Conservation (phyloP, 2,329 filamentous ascomycete species). For the Talaromyces sp. region DNA sequence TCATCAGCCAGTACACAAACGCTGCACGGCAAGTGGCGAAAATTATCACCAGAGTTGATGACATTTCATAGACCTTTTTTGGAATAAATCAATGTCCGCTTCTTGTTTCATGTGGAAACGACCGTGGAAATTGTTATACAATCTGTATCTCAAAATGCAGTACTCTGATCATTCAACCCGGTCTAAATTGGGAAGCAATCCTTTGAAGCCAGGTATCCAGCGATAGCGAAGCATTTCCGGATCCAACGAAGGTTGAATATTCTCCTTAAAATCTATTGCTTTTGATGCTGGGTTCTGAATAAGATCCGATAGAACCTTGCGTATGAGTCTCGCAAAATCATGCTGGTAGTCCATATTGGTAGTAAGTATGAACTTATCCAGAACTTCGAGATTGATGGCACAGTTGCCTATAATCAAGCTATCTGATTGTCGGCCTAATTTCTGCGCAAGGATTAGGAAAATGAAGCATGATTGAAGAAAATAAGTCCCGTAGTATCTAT, state of each 20-base stretch:
- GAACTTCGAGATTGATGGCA: slow-evolving; percentile 3
- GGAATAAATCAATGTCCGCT: background rate
- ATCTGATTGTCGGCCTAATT: slow-evolving; percentile 4
- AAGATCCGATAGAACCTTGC: background rate
- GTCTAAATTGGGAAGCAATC: background rate
- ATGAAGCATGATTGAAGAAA: slow-evolving; percentile 3
- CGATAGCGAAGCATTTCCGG: slow-evolving; percentile 8
- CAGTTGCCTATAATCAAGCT: slow-evolving; percentile 3
- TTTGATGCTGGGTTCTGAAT: background rate
- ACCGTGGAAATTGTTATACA: background rate
- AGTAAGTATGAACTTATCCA: slow-evolving; percentile 1
- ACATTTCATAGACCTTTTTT: background rate
- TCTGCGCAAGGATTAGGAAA: background rate
- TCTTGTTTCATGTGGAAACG: background rate
- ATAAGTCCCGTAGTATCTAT: slow-evolving; percentile 4
- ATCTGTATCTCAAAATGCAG: background rate
- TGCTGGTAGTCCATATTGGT: slow-evolving; percentile 6
- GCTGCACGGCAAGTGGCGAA: background rate
- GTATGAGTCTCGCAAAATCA: slow-evolving; percentile 6
- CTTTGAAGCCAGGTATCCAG: slow-evolving; percentile 1
- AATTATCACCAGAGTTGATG: background rate
- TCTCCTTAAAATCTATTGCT: background rate
- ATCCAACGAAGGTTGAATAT: background rate
- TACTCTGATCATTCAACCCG: background rate
- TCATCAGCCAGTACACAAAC: slow-evolving; percentile 1